phyloP scores from a whole-genome alignment of 2,329 filamentous ascomycete genomes.

The Cladosporium oxysporum region DNA sequence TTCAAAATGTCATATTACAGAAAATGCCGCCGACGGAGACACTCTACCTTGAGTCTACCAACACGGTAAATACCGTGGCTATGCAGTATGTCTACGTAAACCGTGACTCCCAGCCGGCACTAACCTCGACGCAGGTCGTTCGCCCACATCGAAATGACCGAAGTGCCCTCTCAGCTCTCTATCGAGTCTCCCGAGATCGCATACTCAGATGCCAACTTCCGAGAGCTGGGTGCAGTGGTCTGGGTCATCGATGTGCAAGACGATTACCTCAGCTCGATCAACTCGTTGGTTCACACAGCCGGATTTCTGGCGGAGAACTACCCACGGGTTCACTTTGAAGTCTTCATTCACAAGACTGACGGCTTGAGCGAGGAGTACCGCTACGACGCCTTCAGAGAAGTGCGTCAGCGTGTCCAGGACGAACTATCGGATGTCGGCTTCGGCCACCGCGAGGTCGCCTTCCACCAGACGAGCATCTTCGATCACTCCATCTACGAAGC shows the following conservation, averaged over 20 bases:
- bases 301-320: constrained; percentile 85
- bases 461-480: constrained; percentile 97
- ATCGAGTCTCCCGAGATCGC: constrained; percentile 89
- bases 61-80: constrained; percentile 88
- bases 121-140: constrained; percentile 68
- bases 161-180: constrained; percentile 93
- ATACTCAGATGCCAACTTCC: constrained; percentile 82
- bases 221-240: constrained; percentile 88
- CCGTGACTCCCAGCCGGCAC: not conserved
- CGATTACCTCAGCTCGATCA: constrained; percentile 91
- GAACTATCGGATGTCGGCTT: constrained; percentile 91
- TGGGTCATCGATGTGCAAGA: constrained; percentile 99
- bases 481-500: constrained; percentile 98
- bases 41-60: constrained; percentile 91
- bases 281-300: constrained; percentile 83
- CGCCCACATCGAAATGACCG: constrained; percentile 99
- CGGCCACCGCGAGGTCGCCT: constrained; percentile 90
- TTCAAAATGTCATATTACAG: constrained; percentile 98
- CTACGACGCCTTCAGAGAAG: constrained; percentile 92
- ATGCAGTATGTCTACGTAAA: constrained; percentile 70
- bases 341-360: constrained; percentile 99
- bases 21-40: constrained; percentile 96
- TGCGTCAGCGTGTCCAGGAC: constrained; percentile 93
- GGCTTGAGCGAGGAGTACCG: constrained; percentile 97
- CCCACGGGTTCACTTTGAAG: constrained; percentile 93